Evolutionary conservation across 768 basidiomycete species (phyloP), one percentile per base, ranked within the genome.

Genomic region (Gelatoporia subvermispora): DNA sequence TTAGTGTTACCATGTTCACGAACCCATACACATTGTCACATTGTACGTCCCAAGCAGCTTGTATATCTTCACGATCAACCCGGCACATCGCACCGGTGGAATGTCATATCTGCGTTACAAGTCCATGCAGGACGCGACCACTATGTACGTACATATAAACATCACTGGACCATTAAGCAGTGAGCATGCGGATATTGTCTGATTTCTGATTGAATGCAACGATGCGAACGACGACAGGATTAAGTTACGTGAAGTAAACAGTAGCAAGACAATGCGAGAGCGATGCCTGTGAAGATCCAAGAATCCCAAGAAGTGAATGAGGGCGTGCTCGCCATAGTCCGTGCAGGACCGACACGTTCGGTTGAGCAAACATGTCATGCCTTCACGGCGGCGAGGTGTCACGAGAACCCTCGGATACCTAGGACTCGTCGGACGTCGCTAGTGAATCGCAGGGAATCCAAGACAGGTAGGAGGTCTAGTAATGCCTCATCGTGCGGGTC

Each of bases 401-500:
- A 74, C 57, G 69, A 73, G 55, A 74, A 77, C 34, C 76, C 77
- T 49, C 76, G 76, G 41, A 88, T 75, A 34, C 95, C 93, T 43
- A 99, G 76, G 20, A 98, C 87, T 55, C 87, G 80, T 56, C 96
- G 81, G 36, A 99, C 96, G 65, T 99, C 96, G 49, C 83, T 85
- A 10, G 94, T 96, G 69, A 99, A 99, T 34, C 96, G 81, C 53
- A 99, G 71, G 41, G 93, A 95, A 67, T 99, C 96, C 45, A 99
- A 81, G 45, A 99, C 85, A 17, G 96, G 96, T 21, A 99, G 72
- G 43, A 97, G 78, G 71, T 98, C 94, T 48, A 99, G 84, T 48
- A 99, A 73, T 18, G 95, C 96, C 69, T 98, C 92, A 70, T 99
- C 96, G 51, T 85, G 82, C 25, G 92, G 94, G 69, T 99, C 96